Conservation (phyloP, 1,139 yeast species). For the Debaryomycetaceae sp. region DNA sequence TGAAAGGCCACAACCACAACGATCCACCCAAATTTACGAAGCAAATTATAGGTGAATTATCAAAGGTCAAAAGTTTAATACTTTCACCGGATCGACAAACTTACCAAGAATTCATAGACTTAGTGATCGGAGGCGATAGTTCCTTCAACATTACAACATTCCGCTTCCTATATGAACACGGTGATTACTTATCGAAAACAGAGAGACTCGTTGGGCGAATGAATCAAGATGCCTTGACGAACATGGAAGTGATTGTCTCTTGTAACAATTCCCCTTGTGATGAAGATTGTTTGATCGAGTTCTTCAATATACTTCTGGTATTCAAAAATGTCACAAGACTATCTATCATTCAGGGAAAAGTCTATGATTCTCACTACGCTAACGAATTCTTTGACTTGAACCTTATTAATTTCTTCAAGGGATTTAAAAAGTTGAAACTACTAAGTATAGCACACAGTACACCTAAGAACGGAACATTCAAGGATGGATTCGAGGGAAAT, state of each 20-base stretch:
- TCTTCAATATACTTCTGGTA: slow-evolving; percentile 23
- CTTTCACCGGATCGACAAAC: slow-evolving; percentile 10
- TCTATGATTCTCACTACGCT: slow-evolving; percentile 33
- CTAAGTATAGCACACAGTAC: slow-evolving; percentile 51
- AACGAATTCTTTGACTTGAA: slow-evolving; percentile 58
- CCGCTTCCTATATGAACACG: slow-evolving; percentile 13
- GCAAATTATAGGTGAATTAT: slow-evolving; percentile 1
- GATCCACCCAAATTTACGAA: not conserved
- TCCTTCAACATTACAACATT: slow-evolving; percentile 13
- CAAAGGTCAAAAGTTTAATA: slow-evolving; percentile 11
- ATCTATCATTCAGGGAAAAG: slow-evolving; percentile 45
- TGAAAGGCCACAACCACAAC: not conserved
- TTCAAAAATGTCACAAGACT: slow-evolving; percentile 29
- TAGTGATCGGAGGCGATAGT: slow-evolving; percentile 3
- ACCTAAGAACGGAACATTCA: slow-evolving; percentile 31
- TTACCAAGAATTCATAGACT: slow-evolving; percentile 16
- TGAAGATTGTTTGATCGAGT: slow-evolving; percentile 38
- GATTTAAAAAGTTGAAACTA: slow-evolving; percentile 26
- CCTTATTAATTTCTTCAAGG: slow-evolving; percentile 40
- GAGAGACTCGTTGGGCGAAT: slow-evolving; percentile 2
- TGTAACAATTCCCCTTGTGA: slow-evolving; percentile 40
- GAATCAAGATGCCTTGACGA: slow-evolving; percentile 7
- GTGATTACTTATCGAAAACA: slow-evolving; percentile 5
- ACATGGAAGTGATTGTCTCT: slow-evolving; percentile 25
- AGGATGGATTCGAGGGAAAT: slow-evolving; percentile 71